A percentile compares a stretch with the other conserved stretches of the same genome.
Conservation (phyloP, 1,139 yeast genomes). For the Yamadazyma blattariae region DNA sequence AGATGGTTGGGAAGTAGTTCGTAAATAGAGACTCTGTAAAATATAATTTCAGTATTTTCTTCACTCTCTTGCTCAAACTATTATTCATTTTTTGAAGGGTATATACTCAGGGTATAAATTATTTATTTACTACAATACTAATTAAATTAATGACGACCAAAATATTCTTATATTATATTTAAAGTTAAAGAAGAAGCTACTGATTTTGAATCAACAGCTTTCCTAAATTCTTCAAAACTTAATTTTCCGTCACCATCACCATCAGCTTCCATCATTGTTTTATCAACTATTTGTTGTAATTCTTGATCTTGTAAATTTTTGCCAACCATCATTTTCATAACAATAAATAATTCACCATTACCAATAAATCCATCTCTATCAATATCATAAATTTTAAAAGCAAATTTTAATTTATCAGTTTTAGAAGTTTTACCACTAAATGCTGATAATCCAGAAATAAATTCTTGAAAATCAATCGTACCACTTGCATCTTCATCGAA, state of each 20-base stretch:
- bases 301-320: slow-evolving; percentile 82
- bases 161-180: slow-evolving; percentile 28
- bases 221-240: slow-evolving; percentile 82
- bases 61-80: background rate
- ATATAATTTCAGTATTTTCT: slow-evolving; percentile 2
- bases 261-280: slow-evolving; percentile 95
- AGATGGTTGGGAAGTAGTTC: slow-evolving; percentile 58
- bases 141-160: no score
- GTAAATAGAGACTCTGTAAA: slow-evolving; percentile 28
- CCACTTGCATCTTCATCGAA: slow-evolving; percentile 95
- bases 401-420: slow-evolving; percentile 82
- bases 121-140: no score
- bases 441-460: slow-evolving; percentile 84
- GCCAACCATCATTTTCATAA: slow-evolving; percentile 96
- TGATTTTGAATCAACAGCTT: slow-evolving; percentile 65
- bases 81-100: no score
- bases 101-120: no score
- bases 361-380: slow-evolving; percentile 94
- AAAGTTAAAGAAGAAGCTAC: slow-evolving; percentile 61
- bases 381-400: slow-evolving; percentile 92
- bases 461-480: slow-evolving; percentile 92
- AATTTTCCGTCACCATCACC: slow-evolving; percentile 85
- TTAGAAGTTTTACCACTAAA: slow-evolving; percentile 87
- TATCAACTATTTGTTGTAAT: slow-evolving; percentile 91
- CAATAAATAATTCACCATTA: slow-evolving; percentile 90